A percentile compares a stretch with the other conserved stretches of the same genome.
Conservation (phyloP, 2,329 filamentous ascomycete species). For the Pseudogymnoascus sp. region DNA sequence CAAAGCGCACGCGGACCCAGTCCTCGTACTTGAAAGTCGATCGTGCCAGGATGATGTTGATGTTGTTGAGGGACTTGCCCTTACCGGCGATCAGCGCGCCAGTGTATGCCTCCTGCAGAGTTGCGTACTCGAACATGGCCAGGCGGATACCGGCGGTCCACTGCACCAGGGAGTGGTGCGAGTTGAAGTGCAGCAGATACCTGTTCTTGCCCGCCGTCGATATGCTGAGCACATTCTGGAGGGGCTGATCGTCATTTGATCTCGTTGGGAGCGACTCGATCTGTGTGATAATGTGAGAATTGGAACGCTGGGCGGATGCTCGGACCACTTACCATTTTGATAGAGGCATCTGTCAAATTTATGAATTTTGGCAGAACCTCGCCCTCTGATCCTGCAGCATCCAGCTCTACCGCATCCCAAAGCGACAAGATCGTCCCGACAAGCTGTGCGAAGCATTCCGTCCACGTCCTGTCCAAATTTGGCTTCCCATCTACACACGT, state of each 20-base stretch:
- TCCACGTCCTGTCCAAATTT: conserved; percentile 81
- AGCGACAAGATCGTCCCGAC: conserved; percentile 90
- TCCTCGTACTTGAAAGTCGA: conserved; percentile 71
- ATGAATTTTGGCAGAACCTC: conserved; percentile 89
- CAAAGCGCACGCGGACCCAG: conserved; percentile 92
- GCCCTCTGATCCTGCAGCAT: conserved; percentile 74
- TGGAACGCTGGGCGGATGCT: not conserved
- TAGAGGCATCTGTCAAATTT: conserved; percentile 92
- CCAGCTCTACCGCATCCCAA: conserved; percentile 90
- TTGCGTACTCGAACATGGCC: conserved; percentile 87
- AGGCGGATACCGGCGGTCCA: conserved; percentile 94
- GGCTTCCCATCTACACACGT: conserved; percentile 64
- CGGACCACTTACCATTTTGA: conserved; percentile 74
- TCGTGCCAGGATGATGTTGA: conserved; percentile 78
- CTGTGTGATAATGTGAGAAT: conserved; percentile 35
- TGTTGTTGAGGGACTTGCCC: conserved; percentile 81
- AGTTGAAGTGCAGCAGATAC: conserved; percentile 94
- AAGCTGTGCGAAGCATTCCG: conserved; percentile 93
- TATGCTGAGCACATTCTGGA: conserved; percentile 92
- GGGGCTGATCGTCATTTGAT: conserved; percentile 63
- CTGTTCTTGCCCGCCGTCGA: conserved; percentile 94
- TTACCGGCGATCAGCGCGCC: conserved; percentile 93
- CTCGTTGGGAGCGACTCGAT: conserved; percentile 85
- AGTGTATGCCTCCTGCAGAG: conserved; percentile 91
- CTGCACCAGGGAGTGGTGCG: conserved; percentile 81